Percentiles rank a stretch among this genome's conserved stretches.
phyloP scores from a whole-genome alignment of 305 asterid species.

The Withania somnifera region DNA sequence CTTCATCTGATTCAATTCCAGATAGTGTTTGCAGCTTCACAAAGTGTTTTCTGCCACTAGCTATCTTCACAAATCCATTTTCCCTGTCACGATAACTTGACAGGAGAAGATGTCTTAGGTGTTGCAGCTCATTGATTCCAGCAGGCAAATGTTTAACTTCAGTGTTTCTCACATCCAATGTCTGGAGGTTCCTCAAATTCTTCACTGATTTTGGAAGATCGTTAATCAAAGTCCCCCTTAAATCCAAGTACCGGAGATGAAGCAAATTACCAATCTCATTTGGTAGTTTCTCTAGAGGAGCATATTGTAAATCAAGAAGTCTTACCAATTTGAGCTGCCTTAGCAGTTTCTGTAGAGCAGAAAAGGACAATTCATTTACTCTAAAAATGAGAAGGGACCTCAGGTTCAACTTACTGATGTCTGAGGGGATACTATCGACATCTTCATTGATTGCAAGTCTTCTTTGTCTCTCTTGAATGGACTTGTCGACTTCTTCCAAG shows the following conservation, averaged over 20 bases:
- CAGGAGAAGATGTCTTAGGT: conserved; percentile 17
- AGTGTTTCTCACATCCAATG: conserved; percentile 14
- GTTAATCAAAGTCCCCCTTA: conserved; percentile 9
- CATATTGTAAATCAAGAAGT: conserved; percentile 13
- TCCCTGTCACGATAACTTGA: neutral
- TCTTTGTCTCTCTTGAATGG: conserved; percentile 3
- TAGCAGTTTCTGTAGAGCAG: conserved; percentile 6
- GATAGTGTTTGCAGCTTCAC: conserved; percentile 8
- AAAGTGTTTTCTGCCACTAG: conserved; percentile 4
- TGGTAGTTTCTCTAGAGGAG: conserved; percentile 16
- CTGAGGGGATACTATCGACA: conserved; percentile 3
- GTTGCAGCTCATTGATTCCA: conserved; percentile 11
- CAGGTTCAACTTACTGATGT: conserved; percentile 10
- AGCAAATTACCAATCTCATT: conserved; percentile 10
- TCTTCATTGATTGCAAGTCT: conserved; percentile 9
- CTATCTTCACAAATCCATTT: conserved; percentile 5
- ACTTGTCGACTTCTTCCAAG: neutral
- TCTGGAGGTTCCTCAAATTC: conserved; percentile 16
- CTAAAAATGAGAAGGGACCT: conserved; percentile 18
- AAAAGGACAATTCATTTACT: conserved; percentile 8
- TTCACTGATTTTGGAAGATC: conserved; percentile 13
- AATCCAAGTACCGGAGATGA: conserved; percentile 15
- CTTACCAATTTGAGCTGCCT: conserved; percentile 15
- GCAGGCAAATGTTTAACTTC: conserved; percentile 16
- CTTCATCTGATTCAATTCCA: conserved; percentile 13